phyloP scores from a whole-genome alignment of 2,329 filamentous ascomycete species.

The Colletotrichum cuscutae region DNA sequence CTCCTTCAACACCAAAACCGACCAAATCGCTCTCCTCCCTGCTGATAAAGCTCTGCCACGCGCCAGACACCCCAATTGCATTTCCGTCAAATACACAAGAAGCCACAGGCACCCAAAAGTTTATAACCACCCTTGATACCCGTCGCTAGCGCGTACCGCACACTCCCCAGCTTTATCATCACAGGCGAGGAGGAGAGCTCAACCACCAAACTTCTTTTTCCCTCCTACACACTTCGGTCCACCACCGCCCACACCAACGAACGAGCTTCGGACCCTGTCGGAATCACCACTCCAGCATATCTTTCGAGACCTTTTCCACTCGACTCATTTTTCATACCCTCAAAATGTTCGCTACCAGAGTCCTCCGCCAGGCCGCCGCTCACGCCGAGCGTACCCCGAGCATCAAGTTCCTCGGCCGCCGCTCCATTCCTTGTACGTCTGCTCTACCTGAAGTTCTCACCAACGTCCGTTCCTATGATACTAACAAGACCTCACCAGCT shows the following conservation, averaged over 20 bases:
- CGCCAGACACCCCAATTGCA: not conserved
- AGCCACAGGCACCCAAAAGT: not conserved
- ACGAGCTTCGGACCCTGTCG: constrained; percentile 6
- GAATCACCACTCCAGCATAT: not conserved
- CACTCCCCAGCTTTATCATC: constrained; percentile 23
- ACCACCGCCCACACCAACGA: not conserved
- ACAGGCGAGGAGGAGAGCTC: constrained; percentile 32
- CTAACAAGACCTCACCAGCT: constrained; percentile 58
- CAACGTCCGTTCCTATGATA: not conserved
- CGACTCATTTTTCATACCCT: not conserved
- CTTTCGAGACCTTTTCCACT: not conserved
- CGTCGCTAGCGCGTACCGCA: constrained; percentile 16
- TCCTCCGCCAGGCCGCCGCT: constrained; percentile 68
- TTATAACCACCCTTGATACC: constrained; percentile 1
- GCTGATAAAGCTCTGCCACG: constrained; percentile 19
- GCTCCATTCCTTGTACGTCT: constrained; percentile 66
- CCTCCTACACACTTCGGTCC: not conserved
- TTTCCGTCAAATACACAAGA: not conserved
- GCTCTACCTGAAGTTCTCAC: not conserved
- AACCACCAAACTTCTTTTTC: constrained; percentile 4
- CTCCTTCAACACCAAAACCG: constrained; percentile 7
- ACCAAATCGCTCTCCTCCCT: constrained; percentile 30
- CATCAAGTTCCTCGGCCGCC: constrained; percentile 72
- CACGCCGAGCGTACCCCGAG: constrained; percentile 69
- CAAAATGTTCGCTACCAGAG: constrained; percentile 65